A percentile compares a stretch with the other conserved stretches of the same genome.
These are phyloP conservation scores for Cnidoscolus chayamansa DNA, from an alignment of 441 rosid species.

Conservation along the genomic window DNA sequence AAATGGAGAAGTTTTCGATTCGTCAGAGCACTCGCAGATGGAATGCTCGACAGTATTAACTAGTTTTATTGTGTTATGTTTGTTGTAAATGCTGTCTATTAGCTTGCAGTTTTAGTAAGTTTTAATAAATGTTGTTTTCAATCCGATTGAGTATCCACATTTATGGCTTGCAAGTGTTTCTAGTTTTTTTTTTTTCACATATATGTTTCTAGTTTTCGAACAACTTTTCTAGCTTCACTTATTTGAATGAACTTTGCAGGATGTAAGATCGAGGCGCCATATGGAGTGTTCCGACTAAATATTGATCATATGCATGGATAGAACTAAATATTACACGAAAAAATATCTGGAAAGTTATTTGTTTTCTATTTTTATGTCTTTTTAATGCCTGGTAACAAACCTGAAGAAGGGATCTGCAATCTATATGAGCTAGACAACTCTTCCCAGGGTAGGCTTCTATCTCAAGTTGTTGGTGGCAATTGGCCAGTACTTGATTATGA, in stretches of 20 bases:
- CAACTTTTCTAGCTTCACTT: neutral
- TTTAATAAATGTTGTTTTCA: neutral
- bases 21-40: neutral
- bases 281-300: neutral
- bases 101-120: neutral
- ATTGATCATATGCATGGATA: conserved; percentile 5
- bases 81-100: neutral
- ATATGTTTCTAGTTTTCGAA: neutral
- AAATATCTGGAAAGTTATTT: conserved; percentile 29
- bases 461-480: conserved; percentile 53
- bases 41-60: no score
- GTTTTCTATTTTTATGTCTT: conserved; percentile 21
- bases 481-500: conserved; percentile 56
- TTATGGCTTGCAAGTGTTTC: neutral
- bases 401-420: conserved; percentile 78
- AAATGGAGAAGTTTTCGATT: neutral
- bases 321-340: conserved; percentile 20
- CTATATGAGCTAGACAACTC: conserved; percentile 66
- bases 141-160: neutral
- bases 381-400: conserved; percentile 95
- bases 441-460: conserved; percentile 50
- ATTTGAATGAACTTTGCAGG: conserved; percentile 17
- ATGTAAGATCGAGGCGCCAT: neutral
- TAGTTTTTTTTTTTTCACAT: no score
- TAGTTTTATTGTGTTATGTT: neutral